Conservation (phyloP, 129 eudicot genomes). For the Cynara cardunculus region DNA sequence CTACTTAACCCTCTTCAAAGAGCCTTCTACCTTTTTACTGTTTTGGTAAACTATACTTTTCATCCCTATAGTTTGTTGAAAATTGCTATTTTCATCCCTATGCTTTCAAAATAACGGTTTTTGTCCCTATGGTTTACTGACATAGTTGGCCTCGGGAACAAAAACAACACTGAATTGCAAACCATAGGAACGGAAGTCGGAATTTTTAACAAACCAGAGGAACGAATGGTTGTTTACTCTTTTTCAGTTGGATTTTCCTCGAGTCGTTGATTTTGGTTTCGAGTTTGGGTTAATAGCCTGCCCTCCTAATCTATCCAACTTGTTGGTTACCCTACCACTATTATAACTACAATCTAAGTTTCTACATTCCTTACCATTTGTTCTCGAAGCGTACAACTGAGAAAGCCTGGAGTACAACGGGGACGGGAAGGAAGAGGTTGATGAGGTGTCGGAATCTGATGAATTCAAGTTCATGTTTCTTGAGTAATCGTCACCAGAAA, state of each 20-base stretch:
- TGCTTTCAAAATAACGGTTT: background rate
- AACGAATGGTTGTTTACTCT: background rate
- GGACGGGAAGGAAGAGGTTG: slow-evolving; percentile 56
- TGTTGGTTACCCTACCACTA: slow-evolving; percentile 50
- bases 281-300: slow-evolving; percentile 15
- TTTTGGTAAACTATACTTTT: background rate
- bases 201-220: background rate
- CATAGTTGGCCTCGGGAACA: background rate
- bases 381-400: slow-evolving; percentile 29
- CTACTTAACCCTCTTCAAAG: slow-evolving; percentile 10
- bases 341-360: slow-evolving; percentile 41
- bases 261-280: slow-evolving; percentile 34
- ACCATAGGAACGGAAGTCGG: background rate
- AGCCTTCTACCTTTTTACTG: background rate
- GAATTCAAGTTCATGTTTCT: slow-evolving; percentile 36
- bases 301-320: slow-evolving; percentile 52
- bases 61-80: background rate
- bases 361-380: slow-evolving; percentile 38
- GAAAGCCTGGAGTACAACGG: slow-evolving; percentile 54
- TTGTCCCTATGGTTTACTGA: background rate
- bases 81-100: background rate
- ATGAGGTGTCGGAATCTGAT: slow-evolving; percentile 72
- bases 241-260: slow-evolving; percentile 26
- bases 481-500: slow-evolving; percentile 39
- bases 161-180: background rate